Conservation (phyloP, 2,329 filamentous ascomycete genomes). For the Myriosclerotinia curreyana region DNA sequence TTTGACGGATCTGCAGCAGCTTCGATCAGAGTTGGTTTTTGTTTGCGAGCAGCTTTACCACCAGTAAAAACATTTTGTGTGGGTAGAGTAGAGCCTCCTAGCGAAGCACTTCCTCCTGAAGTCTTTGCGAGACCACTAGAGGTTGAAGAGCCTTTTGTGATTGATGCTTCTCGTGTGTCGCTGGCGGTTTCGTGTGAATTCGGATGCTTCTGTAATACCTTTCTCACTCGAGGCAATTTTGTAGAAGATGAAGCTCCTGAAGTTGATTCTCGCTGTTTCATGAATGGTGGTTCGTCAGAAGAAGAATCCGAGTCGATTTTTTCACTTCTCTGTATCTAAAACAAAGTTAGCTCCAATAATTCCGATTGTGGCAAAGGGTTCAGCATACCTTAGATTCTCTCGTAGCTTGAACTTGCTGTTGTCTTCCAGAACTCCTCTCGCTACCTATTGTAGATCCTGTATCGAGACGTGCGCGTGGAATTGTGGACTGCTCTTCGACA, state of each 20-base stretch:
- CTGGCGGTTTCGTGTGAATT: not conserved
- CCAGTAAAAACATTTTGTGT: constrained; percentile 32
- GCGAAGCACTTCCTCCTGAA: constrained; percentile 26
- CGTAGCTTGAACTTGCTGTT: constrained; percentile 5
- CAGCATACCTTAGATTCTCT: constrained; percentile 7
- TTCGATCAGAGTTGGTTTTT: constrained; percentile 26
- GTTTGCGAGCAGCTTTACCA: constrained; percentile 23
- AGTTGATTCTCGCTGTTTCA: not conserved
- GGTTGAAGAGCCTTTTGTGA: not conserved
- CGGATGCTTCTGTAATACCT: not conserved
- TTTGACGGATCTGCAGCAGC: constrained; percentile 44
- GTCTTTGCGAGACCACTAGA: not conserved
- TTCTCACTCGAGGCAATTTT: not conserved
- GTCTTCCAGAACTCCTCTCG: not conserved
- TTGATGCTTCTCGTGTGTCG: not conserved
- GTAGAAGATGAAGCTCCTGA: constrained; percentile 1
- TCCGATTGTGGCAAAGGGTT: not conserved
- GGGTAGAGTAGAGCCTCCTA: constrained; percentile 27
- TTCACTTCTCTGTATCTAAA: not conserved
- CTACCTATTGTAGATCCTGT: not conserved
- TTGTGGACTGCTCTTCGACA: constrained; percentile 25
- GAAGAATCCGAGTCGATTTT: constrained; percentile 6
- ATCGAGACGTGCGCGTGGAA: not conserved
- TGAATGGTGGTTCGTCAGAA: constrained; percentile 16
- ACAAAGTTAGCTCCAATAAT: not conserved